Base-by-base conservation (phyloP, 1,139 yeast species). In the Eremothecium gossypii region DNA sequence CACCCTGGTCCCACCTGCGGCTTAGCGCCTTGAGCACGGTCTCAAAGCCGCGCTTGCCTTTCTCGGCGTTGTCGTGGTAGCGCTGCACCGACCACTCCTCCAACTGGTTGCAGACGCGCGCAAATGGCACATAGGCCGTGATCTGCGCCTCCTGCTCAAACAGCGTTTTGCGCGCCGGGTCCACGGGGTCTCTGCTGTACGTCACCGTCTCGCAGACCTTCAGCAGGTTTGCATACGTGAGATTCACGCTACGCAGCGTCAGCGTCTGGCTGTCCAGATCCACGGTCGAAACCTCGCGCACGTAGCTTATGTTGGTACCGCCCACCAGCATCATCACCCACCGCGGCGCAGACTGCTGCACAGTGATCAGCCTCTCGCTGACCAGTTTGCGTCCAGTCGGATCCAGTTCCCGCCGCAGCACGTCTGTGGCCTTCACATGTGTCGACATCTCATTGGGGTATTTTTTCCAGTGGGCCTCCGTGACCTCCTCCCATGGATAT, bases 381-480 rank as follows among this genome's bases (percentile, higher is more conserved):
- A 83, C 71, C 41, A 91, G 69, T 0, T 76, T 69, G 14, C 77
- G 74, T 1, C 75, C 71, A 7, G 61, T 63, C 1, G 72, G 66
- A 54, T 80, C 77, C 27, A 86, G 60, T 51, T 80, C 84, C 46
- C 97, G 71, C 46, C 81, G 68, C 39, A 91, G 66, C 2, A 86
- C 85, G 61, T 91, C 98, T 6, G 91, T 97, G 1, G 94, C 93
- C 12, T 86, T 81, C n/a, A 91, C 98, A 65, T 91, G 98, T 0
- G 94, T 76, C 7, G 95, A 81, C 48, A 82, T 71, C 56, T 87
- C 95, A 50, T 91, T 91, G 11, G 98, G 98, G 64, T 91, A 91
- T 57, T 91, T 91, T 51, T 77, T 79, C 98, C 98, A 91, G 63
- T 91, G 89, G 45, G 97, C 97, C 0, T 95, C 89, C 1, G 95